Base-by-base conservation (phyloP, 306 rosid genomes). In the Rosa multiflora region DNA sequence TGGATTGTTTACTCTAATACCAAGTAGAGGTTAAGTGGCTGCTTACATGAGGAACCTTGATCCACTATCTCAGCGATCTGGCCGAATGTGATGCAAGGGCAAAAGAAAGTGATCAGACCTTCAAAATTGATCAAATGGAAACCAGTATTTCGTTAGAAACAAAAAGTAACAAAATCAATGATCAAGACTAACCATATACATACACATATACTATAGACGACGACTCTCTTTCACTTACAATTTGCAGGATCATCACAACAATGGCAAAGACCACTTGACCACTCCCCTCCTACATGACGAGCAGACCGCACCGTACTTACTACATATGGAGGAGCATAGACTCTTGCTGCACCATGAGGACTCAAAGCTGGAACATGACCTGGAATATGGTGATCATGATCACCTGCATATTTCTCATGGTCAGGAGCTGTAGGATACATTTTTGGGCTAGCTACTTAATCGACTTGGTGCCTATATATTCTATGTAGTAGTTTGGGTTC, bases 51-150 rank as follows among this genome's bases (percentile, higher is more conserved):
- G 47, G 70, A 78, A 68, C 90, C 97, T 84, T 79, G 81, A 51
- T 73, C 78, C 8, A 92, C 79, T 72, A 92, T 81, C 78, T 90
- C 91, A 62, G 94, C 89, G 21, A 91, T 86, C 85, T 80, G 76
- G 42, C 97, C 94, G 75, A 91, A 91, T 5, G 97, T 88, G 83
- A 90, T 78, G 76, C 92, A 90, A 49, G 97, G 94, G 82, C 94
- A 91, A 79, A 72, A 79, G 76, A 81, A 84, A 81, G 97, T 91
- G 47, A 89, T 90, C 72, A 88, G 20, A 81, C 91, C 97, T 91
- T 69, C 23, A n/a, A 63, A 49, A 20, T 3, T 7, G 29, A 59
- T 18, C 8, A 73, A 14, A 67, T 8, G 5, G 13, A 15, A 58
- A 73, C n/a, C 68, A 63, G 20, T 63, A 32, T 18, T 6, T 17